Conservation (phyloP, 2,329 filamentous ascomycete genomes). For the Colletotrichum trifolii region DNA sequence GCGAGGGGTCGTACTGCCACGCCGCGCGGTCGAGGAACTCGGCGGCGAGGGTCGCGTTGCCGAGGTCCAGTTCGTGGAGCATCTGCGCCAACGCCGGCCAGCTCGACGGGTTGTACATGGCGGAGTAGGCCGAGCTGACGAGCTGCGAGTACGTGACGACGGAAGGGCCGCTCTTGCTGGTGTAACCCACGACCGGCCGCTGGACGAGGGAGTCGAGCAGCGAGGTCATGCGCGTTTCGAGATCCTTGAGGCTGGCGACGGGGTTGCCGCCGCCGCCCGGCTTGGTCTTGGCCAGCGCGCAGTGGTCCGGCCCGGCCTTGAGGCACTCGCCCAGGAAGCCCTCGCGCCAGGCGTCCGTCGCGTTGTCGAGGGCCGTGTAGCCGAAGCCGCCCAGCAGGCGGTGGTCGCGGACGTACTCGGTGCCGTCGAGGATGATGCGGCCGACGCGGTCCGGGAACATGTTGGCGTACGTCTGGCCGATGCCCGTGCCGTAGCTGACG, state of each 20-base stretch:
- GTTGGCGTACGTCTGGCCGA: slow-evolving; percentile 62
- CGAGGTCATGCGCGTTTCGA: slow-evolving; percentile 52
- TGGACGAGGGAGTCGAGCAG: slow-evolving; percentile 51
- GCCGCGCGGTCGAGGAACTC: slow-evolving; percentile 48
- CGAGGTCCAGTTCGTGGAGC: slow-evolving; percentile 55
- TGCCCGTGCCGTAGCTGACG: slow-evolving; percentile 63
- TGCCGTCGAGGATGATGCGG: slow-evolving; percentile 60
- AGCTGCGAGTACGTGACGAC: slow-evolving; percentile 59
- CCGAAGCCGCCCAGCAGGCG: slow-evolving; percentile 58
- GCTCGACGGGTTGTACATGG: slow-evolving; percentile 55
- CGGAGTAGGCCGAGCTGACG: slow-evolving; percentile 51
- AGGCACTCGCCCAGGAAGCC: slow-evolving; percentile 63
- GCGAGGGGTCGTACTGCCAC: slow-evolving; percentile 56
- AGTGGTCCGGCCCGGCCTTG: slow-evolving; percentile 57
- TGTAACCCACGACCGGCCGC: slow-evolving; percentile 53
- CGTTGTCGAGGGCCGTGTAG: slow-evolving; percentile 60
- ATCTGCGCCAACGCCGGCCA: slow-evolving; percentile 57
- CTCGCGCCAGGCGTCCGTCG: slow-evolving; percentile 60
- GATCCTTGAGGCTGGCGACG: slow-evolving; percentile 46
- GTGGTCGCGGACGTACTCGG: slow-evolving; percentile 59
- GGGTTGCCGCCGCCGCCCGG: slow-evolving; percentile 39
- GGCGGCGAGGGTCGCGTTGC: slow-evolving; percentile 56
- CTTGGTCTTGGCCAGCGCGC: slow-evolving; percentile 51
- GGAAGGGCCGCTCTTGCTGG: slow-evolving; percentile 51
- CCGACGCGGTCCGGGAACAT: slow-evolving; percentile 62